Percentiles rank a stretch among this genome's conserved stretches.
Evolutionary conservation across 352 stramenopile species (phyloP).

Genomic region (Sclerospora graminicola): DNA sequence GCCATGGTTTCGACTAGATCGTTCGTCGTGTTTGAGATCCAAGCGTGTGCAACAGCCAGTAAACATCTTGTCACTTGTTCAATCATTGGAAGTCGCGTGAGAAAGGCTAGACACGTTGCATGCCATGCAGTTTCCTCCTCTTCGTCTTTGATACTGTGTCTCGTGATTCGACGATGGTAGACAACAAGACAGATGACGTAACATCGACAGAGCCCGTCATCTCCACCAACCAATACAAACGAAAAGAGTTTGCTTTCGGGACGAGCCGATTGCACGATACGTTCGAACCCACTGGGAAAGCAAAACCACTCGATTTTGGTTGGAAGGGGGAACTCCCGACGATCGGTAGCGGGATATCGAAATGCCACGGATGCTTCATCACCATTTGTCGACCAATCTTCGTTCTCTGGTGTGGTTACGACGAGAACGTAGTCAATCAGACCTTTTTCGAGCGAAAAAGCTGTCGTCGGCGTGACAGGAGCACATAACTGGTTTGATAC

Average conservation of each 20-base stretch:
- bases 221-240: conserved; percentile 66
- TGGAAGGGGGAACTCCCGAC: conserved; percentile 49
- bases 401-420: conserved; percentile 22
- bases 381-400: background rate
- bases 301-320: conserved; percentile 87
- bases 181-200: conserved; percentile 67
- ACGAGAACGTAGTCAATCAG: conserved; percentile 77
- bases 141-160: conserved; percentile 1
- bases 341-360: conserved; percentile 45
- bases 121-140: conserved; percentile 36
- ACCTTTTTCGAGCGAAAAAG: conserved; percentile 37
- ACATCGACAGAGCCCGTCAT: conserved; percentile 57
- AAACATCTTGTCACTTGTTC: conserved; percentile 6
- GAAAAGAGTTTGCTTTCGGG: conserved; percentile 59
- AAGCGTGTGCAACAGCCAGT: conserved; percentile 40
- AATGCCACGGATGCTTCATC: conserved; percentile 55
- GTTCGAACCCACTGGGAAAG: conserved; percentile 59
- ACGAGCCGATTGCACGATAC: conserved; percentile 30
- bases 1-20: background rate
- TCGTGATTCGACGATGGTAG: conserved; percentile 33
- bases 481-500: conserved; percentile 18
- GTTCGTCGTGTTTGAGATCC: conserved; percentile 23
- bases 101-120: conserved; percentile 56
- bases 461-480: background rate
- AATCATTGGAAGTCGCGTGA: no score